Percentiles rank a stretch among this genome's conserved stretches.
phyloP scores from a whole-genome alignment of 169 alveolate species.

The Perkinsus marinus region DNA sequence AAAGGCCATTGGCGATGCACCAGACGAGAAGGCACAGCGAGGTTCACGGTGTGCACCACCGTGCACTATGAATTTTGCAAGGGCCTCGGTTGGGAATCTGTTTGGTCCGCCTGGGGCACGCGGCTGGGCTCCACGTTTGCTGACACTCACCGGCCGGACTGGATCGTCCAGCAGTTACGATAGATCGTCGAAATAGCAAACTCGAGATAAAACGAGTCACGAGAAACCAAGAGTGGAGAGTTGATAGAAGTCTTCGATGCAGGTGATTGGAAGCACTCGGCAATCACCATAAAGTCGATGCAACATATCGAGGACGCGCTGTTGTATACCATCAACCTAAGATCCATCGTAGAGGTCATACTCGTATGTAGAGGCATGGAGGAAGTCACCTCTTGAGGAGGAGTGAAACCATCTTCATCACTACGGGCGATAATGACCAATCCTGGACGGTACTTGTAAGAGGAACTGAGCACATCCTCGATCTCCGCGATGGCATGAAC shows the following conservation, averaged over 20 bases:
- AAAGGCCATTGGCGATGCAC: no score
- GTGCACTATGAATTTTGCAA: no score
- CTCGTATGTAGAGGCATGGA: no score
- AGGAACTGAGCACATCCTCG: not conserved
- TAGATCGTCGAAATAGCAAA: no score
- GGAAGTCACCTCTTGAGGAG: not conserved
- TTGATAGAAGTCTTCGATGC: not conserved
- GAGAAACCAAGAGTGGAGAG: not conserved
- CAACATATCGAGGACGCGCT: not conserved
- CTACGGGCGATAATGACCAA: not conserved
- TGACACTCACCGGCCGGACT: no score
- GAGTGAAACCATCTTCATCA: not conserved
- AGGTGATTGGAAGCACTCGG: not conserved
- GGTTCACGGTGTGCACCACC: no score
- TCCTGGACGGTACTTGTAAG: not conserved
- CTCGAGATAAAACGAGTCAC: no score
- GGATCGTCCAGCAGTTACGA: no score
- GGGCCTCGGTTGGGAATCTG: no score
- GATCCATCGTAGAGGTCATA: not conserved
- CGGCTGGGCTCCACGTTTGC: no score
- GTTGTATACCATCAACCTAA: not conserved
- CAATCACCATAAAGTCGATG: not conserved
- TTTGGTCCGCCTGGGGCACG: no score
- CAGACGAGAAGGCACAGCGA: no score
- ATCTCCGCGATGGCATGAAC: not conserved